Conservation (phyloP, 345 rosid genomes). For the Eucalyptus regnans region DNA sequence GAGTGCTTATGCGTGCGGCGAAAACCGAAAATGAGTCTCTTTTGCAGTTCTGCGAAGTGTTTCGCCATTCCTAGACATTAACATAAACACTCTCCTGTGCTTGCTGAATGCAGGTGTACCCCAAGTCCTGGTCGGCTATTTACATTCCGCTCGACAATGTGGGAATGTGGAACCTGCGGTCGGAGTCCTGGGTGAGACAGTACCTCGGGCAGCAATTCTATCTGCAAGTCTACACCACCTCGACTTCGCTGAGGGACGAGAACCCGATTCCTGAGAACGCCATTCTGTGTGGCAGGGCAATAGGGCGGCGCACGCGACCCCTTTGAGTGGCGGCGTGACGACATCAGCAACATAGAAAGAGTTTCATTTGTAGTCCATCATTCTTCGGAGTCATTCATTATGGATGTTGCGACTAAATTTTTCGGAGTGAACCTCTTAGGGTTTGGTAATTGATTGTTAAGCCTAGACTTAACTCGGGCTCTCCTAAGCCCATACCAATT, state of each 20-base stretch:
- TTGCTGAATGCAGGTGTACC: conserved; percentile 25
- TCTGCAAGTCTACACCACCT: conserved; percentile 20
- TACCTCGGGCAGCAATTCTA: conserved; percentile 43
- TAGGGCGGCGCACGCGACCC: conserved; percentile 2
- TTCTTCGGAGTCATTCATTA: background rate
- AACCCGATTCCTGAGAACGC: conserved; percentile 44
- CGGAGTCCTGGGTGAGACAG: conserved; percentile 37
- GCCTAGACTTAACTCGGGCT: too few relatives aligned
- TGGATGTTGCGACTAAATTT: background rate
- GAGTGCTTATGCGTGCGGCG: background rate
- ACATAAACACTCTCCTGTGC: background rate
- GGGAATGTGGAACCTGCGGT: conserved; percentile 47
- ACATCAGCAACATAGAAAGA: background rate
- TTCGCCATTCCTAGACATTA: background rate
- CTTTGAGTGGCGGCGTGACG: background rate
- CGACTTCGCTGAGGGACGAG: conserved; percentile 33
- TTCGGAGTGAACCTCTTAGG: too few relatives aligned
- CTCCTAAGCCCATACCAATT: too few relatives aligned
- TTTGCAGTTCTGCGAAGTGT: background rate
- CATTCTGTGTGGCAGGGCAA: conserved; percentile 32
- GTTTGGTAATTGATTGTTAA: too few relatives aligned
- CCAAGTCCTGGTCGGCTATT: conserved; percentile 35
- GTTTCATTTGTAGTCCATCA: background rate
- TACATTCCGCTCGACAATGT: conserved; percentile 39
- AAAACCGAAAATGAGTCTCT: background rate